These are phyloP conservation scores for Cytospora piceae DNA, from an alignment of 2,329 filamentous ascomycete species.

Conservation along the genomic window DNA sequence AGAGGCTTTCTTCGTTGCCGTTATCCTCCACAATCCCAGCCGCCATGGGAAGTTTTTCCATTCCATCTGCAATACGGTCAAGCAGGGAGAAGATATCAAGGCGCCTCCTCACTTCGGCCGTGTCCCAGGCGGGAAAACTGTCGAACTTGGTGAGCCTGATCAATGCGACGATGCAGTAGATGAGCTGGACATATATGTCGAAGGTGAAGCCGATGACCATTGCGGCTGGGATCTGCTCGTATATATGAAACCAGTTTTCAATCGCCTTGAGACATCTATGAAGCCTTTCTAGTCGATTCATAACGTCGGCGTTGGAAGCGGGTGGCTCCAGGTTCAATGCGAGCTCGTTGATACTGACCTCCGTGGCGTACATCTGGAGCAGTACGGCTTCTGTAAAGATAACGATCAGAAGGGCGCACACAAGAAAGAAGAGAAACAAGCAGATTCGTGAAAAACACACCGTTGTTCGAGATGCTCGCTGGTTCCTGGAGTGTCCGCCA, in stretches of 20 bases:
- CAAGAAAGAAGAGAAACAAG: neutral
- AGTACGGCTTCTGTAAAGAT: conserved; percentile 31
- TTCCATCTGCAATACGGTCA: conserved; percentile 32
- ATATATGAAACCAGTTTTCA: conserved; percentile 41
- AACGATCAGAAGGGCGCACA: conserved; percentile 7
- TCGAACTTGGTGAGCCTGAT: conserved; percentile 41
- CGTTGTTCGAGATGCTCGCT: conserved; percentile 29
- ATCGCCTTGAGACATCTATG: conserved; percentile 37
- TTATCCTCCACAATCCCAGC: conserved; percentile 23
- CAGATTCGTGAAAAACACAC: conserved; percentile 27
- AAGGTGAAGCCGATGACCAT: conserved; percentile 41
- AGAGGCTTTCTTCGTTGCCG: conserved; percentile 15
- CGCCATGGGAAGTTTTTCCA: neutral
- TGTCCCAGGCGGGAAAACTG: conserved; percentile 44
- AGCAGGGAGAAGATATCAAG: conserved; percentile 42
- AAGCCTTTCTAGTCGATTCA: conserved; percentile 34
- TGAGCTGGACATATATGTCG: conserved; percentile 40
- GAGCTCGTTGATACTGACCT: conserved; percentile 45
- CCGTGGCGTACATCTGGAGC: conserved; percentile 42
- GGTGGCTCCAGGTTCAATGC: conserved; percentile 33
- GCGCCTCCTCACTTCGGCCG: conserved; percentile 37
- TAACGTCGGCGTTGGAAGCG: conserved; percentile 9
- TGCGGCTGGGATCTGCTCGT: conserved; percentile 38
- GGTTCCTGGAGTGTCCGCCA: conserved; percentile 33
- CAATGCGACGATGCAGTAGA: conserved; percentile 40